A percentile compares a stretch with the other conserved stretches of the same genome.
These are phyloP conservation scores for Nymphaea thermarum DNA, from an alignment of 164 flowering plant species.

Conservation along the genomic window DNA sequence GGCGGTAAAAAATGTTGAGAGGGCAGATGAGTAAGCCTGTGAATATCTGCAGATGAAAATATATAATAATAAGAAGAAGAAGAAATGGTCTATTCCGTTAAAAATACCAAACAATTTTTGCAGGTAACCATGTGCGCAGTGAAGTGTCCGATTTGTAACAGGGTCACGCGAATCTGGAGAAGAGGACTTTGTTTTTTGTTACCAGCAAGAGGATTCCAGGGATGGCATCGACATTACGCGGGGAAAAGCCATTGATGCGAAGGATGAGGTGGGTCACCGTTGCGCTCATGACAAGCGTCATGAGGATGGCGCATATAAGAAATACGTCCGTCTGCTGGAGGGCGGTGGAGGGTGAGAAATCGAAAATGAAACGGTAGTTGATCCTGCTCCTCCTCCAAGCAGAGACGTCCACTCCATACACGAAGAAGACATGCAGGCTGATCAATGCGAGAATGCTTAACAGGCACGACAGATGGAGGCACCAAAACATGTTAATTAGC, in stretches of 20 bases:
- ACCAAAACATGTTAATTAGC: too few species aligned
- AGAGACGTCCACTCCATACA: constrained; percentile 94
- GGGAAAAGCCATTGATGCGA: constrained; percentile 37
- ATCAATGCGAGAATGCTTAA: constrained; percentile 90
- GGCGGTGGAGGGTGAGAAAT: constrained; percentile 57
- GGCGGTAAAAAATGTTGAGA: constrained; percentile 67
- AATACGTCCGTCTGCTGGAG: constrained; percentile 87
- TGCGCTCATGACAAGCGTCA: constrained; percentile 83
- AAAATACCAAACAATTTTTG: too few species aligned
- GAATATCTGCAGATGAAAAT: constrained; percentile 33
- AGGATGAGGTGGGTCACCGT: constrained; percentile 78
- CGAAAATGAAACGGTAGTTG: constrained; percentile 94
- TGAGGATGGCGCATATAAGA: constrained; percentile 68
- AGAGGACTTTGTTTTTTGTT: too few species aligned
- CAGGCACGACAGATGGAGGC: not conserved
- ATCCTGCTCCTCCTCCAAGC: constrained; percentile 87
- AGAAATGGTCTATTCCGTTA: too few species aligned
- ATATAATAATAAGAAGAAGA: not conserved
- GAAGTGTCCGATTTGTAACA: too few species aligned
- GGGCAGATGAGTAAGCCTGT: constrained; percentile 64
- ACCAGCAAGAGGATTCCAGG: constrained; percentile 85
- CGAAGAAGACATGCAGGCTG: constrained; percentile 87
- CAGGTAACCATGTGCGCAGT: too few species aligned
- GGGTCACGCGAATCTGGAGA: too few species aligned
- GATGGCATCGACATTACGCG: constrained; percentile 55